A percentile compares a stretch with the other conserved stretches of the same genome.
phyloP scores from a whole-genome alignment of 73 alveolate genomes.

The Stentor coeruleus region DNA sequence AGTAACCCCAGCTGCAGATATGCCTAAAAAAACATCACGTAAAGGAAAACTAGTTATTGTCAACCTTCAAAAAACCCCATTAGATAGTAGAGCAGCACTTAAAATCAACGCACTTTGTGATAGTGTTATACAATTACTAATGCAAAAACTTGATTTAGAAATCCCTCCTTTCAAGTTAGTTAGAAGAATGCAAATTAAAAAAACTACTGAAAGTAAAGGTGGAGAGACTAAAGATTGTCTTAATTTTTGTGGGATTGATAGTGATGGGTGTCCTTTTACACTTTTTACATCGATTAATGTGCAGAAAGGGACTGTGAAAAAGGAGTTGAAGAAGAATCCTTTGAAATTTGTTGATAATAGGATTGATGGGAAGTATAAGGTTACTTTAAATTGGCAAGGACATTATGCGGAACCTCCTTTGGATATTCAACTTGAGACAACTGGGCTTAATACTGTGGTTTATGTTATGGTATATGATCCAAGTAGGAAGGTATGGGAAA shows the following conservation, averaged over 20 bases:
- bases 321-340: conserved; percentile 21
- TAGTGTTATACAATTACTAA: conserved; percentile 61
- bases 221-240: conserved; percentile 40
- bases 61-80: conserved; percentile 68
- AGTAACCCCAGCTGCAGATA: conserved; percentile 94
- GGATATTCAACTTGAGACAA: conserved; percentile 14
- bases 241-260: conserved; percentile 37
- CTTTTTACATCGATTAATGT: conserved; percentile 33
- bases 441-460: background rate
- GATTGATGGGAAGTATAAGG: background rate
- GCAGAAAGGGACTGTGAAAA: conserved; percentile 14
- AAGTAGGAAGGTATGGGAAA: conserved; percentile 40
- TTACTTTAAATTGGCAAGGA: conserved; percentile 51
- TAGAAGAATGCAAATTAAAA: conserved; percentile 39
- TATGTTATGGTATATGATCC: conserved; percentile 50
- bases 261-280: conserved; percentile 22
- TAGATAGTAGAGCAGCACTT: conserved; percentile 57
- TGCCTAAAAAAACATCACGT: conserved; percentile 65
- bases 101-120: conserved; percentile 66
- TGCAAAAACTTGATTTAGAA: conserved; percentile 54
- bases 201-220: background rate
- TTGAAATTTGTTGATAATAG: background rate
- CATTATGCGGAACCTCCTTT: conserved; percentile 64
- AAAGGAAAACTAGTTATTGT: conserved; percentile 58
- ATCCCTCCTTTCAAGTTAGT: conserved; percentile 61